These are phyloP conservation scores for Blastocystis sp. DNA, from an alignment of 352 stramenopile genomes.

Conservation along the genomic window DNA sequence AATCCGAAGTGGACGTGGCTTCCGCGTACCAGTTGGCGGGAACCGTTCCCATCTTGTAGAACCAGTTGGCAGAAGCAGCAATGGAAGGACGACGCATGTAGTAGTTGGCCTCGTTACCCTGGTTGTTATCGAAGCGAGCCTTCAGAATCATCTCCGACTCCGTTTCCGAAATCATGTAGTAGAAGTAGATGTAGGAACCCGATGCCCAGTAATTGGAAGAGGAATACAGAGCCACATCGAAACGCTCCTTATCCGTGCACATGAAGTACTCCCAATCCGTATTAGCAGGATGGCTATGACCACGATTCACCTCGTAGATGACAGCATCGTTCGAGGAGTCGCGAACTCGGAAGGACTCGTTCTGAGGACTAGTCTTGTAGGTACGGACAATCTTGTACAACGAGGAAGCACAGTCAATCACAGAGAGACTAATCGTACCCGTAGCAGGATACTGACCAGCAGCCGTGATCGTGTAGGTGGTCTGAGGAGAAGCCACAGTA, in stretches of 20 bases:
- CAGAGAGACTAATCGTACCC: neutral
- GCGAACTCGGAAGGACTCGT: neutral
- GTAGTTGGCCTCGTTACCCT: neutral
- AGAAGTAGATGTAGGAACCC: neutral
- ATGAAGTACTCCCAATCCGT: neutral
- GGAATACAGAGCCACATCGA: neutral
- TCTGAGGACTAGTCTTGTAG: neutral
- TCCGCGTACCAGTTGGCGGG: neutral
- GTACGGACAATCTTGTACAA: neutral
- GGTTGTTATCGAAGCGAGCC: neutral
- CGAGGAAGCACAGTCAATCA: neutral
- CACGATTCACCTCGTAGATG: neutral
- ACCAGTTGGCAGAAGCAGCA: neutral
- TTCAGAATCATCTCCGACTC: neutral
- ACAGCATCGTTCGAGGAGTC: neutral
- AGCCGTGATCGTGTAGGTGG: conserved; percentile 1
- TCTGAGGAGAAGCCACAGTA: neutral
- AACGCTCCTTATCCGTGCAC: neutral
- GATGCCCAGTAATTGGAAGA: neutral
- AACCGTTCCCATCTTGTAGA: neutral
- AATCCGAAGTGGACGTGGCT: neutral
- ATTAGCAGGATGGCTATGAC: neutral
- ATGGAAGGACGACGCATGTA: neutral
- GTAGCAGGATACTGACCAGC: neutral
- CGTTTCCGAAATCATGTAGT: neutral